Base-by-base conservation (phyloP, 108 stramenopile species). In the Pseudonitzschia pungens region DNA sequence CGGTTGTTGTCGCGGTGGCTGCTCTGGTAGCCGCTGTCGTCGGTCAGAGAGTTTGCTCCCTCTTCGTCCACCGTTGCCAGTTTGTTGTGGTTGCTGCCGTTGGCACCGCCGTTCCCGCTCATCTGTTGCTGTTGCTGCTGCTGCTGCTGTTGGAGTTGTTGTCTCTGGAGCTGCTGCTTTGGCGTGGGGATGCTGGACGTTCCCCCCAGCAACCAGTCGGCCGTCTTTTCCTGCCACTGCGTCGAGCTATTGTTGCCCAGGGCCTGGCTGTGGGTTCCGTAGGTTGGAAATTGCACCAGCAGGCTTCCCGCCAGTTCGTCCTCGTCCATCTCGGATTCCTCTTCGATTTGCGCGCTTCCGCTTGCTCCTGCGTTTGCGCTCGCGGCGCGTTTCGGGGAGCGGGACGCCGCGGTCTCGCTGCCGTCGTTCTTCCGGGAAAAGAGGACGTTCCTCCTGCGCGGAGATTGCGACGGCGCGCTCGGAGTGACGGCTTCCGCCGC, bases 221-320 rank as follows among this genome's bases (percentile, higher is more conserved):
- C 78, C 7, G 78, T 79, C 58, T 57, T 72, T 40, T 79, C 72
- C 45, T 71, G 60, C 66, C 66, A 67, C 36, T 67, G 66, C n/a
- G 45, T 28, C 22, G 66, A 67, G 21, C 22, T 22, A 36, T 71
- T 65, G 62, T 57, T 67, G 31, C 21, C 62, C 27, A 69, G 69
- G 52, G 78, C 78, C 33, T 73, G 78, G 42, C 78, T 83, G 16
- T 67, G 75, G 18, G 65, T 81, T 4, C 86, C 86, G 62, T 83
- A 87, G 24, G 72, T 77, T 1, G 92, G 92, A 81, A 93, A 93
- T 59, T 93, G 90, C 27, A 88, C 79, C 28, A 93, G 74, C 79
- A 88, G 70, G 31, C 77, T 67, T 69, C 83, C 84, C 5, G 88
- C 89, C 41, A 83, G 22, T 55, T 86, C 88, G 69, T 91, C 88